Evolutionary conservation across 2,329 filamentous ascomycete genomes (phyloP).

Genomic region (Calonectria pseudoturangicola): DNA sequence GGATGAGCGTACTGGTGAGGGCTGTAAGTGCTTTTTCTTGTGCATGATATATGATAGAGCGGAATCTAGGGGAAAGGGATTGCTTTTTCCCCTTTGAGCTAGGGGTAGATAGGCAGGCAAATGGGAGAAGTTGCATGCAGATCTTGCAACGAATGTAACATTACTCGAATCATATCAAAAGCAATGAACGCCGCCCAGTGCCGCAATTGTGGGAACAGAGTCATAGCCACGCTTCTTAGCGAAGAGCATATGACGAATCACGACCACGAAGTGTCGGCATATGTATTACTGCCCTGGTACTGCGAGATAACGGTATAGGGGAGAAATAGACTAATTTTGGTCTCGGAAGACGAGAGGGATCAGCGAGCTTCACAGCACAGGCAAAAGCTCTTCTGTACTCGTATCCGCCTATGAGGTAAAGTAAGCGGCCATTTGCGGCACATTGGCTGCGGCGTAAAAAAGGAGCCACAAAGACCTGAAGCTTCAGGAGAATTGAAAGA

Average conservation of each 20-base stretch:
- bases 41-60: constrained; percentile 23
- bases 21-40: constrained; percentile 22
- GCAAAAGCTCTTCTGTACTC: neutral
- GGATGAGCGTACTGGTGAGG: constrained; percentile 19
- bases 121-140: constrained; percentile 15
- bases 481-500: no score
- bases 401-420: neutral
- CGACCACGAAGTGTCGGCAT: neutral
- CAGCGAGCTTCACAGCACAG: neutral
- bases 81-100: constrained; percentile 5
- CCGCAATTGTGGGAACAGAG: constrained; percentile 20
- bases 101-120: constrained; percentile 14
- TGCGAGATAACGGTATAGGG: neutral
- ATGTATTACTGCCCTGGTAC: constrained; percentile 6
- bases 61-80: constrained; percentile 3
- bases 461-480: no score
- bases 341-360: neutral
- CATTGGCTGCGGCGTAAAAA: no score
- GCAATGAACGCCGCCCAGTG: constrained; percentile 11
- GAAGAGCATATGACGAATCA: neutral
- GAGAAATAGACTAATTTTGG: neutral
- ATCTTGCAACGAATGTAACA: constrained; percentile 25
- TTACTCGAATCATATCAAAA: constrained; percentile 21
- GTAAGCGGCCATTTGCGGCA: neutral
- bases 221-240: neutral